These are phyloP conservation scores for Torulaspora franciscae DNA, from an alignment of 805 yeast genomes.

Conservation along the genomic window DNA sequence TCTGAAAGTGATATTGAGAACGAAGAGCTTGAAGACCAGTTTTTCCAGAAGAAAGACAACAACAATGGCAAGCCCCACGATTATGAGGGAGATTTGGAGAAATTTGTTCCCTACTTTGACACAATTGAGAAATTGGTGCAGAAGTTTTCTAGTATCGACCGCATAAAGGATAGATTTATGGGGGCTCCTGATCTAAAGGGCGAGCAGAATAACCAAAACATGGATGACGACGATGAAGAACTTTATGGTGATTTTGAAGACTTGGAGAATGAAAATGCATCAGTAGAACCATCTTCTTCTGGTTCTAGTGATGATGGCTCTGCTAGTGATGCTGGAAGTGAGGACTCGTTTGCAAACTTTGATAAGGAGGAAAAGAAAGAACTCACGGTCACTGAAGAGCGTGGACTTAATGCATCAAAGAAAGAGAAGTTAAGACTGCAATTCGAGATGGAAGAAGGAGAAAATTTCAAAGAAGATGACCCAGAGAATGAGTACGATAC, in stretches of 20 bases:
- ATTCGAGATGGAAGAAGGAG: slow-evolving; percentile 66
- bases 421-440: slow-evolving; percentile 85
- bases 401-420: slow-evolving; percentile 78
- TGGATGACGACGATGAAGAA: slow-evolving; percentile 40
- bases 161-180: slow-evolving; percentile 32
- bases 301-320: slow-evolving; percentile 12
- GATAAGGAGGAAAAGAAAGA: slow-evolving; percentile 40
- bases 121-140: slow-evolving; percentile 30
- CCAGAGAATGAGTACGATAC: slow-evolving; percentile 85
- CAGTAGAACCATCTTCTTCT: slow-evolving; percentile 15
- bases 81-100: slow-evolving; percentile 31
- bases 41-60: slow-evolving; percentile 50
- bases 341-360: slow-evolving; percentile 38
- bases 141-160: slow-evolving; percentile 31
- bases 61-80: slow-evolving; percentile 7
- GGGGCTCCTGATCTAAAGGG: slow-evolving; percentile 32
- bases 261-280: slow-evolving; percentile 36
- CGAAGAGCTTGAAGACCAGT: slow-evolving; percentile 43
- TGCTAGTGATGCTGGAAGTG: slow-evolving; percentile 34
- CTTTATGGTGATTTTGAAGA: slow-evolving; percentile 55
- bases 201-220: slow-evolving; percentile 26
- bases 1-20: slow-evolving; percentile 41
- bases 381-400: slow-evolving; percentile 63
- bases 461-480: slow-evolving; percentile 71
- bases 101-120: slow-evolving; percentile 35